Conservation (phyloP, 306 rosid species). For the Gillenia trifoliata region DNA sequence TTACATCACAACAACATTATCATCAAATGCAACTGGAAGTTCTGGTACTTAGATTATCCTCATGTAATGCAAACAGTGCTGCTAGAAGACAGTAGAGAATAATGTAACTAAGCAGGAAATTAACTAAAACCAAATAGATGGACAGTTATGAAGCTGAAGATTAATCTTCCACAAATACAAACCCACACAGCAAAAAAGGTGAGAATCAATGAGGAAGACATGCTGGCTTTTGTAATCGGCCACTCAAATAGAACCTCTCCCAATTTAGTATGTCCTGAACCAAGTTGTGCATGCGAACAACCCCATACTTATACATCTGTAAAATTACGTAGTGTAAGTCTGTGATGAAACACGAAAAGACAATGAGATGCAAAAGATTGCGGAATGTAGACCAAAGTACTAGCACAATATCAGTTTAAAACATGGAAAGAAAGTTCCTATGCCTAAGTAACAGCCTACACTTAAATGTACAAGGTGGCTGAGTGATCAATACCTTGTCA, state of each 20-base stretch:
- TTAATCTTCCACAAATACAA: not conserved
- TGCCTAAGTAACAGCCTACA: not conserved
- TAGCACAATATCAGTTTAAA: not conserved
- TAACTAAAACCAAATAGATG: not conserved
- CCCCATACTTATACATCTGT: constrained; percentile 88
- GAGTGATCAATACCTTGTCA: constrained; percentile 52
- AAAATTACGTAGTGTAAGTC: constrained; percentile 2
- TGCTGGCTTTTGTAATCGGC: constrained; percentile 93
- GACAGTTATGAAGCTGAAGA: not conserved
- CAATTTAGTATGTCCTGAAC: constrained; percentile 64
- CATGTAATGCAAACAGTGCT: not conserved
- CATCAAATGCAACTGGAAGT: not conserved
- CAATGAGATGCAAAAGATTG: not conserved
- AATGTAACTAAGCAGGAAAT: not conserved
- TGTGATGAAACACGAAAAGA: constrained; percentile 5
- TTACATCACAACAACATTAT: not conserved
- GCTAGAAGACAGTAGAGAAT: not conserved
- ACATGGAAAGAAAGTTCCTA: not conserved
- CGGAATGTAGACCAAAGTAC: not conserved
- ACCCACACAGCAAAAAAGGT: not conserved
- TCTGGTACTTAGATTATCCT: not conserved
- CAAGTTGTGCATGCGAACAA: constrained; percentile 71
- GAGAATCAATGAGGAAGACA: constrained; percentile 14
- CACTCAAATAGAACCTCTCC: constrained; percentile 89
- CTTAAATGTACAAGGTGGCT: constrained; percentile 2